Conservation (phyloP, 169 alveolate species). For the Eimeria acervulina region DNA sequence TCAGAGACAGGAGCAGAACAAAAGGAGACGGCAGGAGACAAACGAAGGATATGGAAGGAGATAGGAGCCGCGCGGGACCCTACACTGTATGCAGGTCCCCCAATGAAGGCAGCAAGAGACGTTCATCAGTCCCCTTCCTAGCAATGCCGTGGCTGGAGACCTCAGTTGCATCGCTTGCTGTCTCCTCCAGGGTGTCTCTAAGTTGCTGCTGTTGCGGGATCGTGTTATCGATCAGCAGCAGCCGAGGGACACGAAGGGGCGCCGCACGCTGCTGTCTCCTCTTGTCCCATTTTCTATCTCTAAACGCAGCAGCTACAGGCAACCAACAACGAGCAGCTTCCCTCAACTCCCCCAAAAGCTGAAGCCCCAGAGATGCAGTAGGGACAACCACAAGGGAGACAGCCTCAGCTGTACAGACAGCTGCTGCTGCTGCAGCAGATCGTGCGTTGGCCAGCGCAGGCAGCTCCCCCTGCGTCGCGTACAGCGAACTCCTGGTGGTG, state of each 20-base stretch:
- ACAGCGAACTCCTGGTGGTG: neutral
- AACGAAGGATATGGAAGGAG: neutral
- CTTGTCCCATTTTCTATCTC: neutral
- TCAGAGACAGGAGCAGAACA: neutral
- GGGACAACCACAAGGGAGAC: constrained; percentile 55
- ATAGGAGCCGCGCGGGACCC: neutral
- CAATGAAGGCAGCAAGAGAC: neutral
- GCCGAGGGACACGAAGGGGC: neutral
- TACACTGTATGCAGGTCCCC: neutral
- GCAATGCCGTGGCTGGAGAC: neutral
- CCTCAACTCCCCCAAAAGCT: constrained; percentile 43
- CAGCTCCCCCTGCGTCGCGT: constrained; percentile 1
- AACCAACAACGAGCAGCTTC: constrained; percentile 36
- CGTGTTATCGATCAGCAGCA: neutral
- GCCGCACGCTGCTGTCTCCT: neutral
- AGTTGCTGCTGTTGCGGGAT: neutral
- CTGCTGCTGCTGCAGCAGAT: constrained; percentile 15
- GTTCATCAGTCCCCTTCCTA: neutral
- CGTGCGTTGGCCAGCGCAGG: neutral
- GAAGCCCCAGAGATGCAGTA: constrained; percentile 17
- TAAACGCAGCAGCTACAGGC: neutral
- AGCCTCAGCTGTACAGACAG: constrained; percentile 36
- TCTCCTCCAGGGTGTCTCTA: neutral
- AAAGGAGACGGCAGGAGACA: neutral
- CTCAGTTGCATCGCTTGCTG: neutral